Evolutionary conservation across 2,329 filamentous ascomycete genomes (phyloP), one percentile per base, ranked within the genome.

Genomic region (Fulvia fulva): DNA sequence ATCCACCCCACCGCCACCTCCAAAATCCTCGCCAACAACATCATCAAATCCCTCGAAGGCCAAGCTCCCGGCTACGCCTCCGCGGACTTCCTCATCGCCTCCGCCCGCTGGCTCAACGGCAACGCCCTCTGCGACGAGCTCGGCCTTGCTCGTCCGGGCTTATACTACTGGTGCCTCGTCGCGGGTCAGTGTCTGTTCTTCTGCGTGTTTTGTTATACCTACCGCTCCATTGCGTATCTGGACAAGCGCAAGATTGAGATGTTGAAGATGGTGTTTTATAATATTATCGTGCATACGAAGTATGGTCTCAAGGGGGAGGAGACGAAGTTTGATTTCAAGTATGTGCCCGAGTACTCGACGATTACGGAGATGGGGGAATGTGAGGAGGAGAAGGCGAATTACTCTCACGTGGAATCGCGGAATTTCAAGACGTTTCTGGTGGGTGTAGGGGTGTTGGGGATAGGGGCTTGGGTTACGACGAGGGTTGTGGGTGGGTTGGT

Each of bases 61-160:
- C 82, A 84, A 43, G 83, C 88, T 0, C 89, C 89, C 0, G 79
- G 83, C 0, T 87, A 84, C 63, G 81, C 86, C 0, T 86, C 84
- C 1, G 79, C 81, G 5, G 82, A 84, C 49, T 89, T 90, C 70
- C 78, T 92, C 53, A 80, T 83, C 51, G 89, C 88, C 0, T 82
- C 83, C 68, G 83, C 85, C 5, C 80, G 88, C 58, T 88, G 86
- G 80, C 77, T 91, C 16, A 91, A 90, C 68, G 88, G 89, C 3
- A 77, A 81, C 32, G 78, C 83, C 16, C 78, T 92, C 0, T 78
- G 81, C 28, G 79, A 85, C 65, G 78, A 77, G 1, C 77, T 91
- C 8, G 83, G 78, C 0, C 79, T 90, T 6, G 80, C 81, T 19
- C 76, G 74, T 22, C 83, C 87, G 1, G 76, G 76, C 5, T 61